These are phyloP conservation scores for Monoraphidium neglectum DNA, from an alignment of 139 green algal genomes.

Conservation along the genomic window DNA sequence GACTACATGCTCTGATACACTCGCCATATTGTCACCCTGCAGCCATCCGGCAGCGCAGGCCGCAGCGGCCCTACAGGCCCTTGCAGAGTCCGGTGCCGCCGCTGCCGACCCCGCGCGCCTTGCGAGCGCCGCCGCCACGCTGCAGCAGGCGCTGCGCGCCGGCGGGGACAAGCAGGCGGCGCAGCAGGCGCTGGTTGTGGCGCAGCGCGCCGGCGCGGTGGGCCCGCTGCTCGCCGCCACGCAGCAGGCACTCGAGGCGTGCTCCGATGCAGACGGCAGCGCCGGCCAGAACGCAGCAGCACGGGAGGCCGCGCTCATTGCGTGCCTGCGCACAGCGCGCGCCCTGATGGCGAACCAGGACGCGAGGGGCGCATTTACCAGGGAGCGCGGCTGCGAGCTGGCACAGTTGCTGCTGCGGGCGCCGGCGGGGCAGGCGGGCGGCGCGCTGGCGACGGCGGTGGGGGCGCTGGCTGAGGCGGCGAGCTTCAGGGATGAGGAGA, in stretches of 20 bases:
- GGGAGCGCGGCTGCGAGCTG: not conserved
- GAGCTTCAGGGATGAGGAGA: slow-evolving; percentile 53
- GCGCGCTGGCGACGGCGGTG: slow-evolving; percentile 28
- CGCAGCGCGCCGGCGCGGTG: not conserved
- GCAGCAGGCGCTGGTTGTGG: not conserved
- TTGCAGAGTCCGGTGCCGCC: not conserved
- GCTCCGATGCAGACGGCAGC: no score
- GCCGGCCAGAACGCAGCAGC: no score
- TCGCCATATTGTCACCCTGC: no score
- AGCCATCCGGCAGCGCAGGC: no score
- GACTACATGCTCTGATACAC: no score
- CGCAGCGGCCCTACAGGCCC: no score
- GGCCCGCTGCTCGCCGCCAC: not conserved
- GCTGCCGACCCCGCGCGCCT: not conserved
- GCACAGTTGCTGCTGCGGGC: slow-evolving; percentile 3
- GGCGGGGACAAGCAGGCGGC: not conserved
- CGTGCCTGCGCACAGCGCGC: not conserved
- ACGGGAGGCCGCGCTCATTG: not conserved
- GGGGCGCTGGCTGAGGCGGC: slow-evolving; percentile 37
- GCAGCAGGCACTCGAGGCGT: no score
- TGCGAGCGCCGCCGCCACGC: not conserved
- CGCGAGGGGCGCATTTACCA: not conserved
- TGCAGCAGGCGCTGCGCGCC: not conserved
- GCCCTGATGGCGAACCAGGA: not conserved
- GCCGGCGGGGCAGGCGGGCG: not conserved